Evolutionary conservation across 352 stramenopile genomes (phyloP).

Genomic region (Globisporangium nunn): DNA sequence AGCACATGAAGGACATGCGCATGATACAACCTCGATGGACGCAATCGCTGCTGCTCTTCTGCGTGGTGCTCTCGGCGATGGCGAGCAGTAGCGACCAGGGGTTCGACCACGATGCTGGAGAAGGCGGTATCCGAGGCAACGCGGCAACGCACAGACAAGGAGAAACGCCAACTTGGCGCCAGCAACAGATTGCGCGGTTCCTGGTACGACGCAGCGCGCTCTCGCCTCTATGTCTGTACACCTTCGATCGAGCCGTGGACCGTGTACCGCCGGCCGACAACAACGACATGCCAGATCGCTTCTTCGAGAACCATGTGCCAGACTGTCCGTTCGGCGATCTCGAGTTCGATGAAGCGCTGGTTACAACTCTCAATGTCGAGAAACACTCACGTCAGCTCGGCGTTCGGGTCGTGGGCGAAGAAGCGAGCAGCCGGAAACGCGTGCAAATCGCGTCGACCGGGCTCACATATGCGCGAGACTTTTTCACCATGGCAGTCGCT

Average conservation of each 20-base stretch:
- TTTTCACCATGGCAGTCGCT: conserved; percentile 32
- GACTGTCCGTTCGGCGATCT: conserved; percentile 61
- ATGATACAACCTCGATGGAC: too few relatives aligned
- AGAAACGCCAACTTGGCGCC: not conserved
- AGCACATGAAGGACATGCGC: too few relatives aligned
- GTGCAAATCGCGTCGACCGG: conserved; percentile 49
- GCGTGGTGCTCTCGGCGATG: too few relatives aligned
- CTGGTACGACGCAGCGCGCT: conserved; percentile 7
- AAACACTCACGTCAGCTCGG: conserved; percentile 33
- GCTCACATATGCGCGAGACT: conserved; percentile 38
- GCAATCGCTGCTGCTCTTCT: too few relatives aligned
- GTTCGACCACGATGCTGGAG: too few relatives aligned
- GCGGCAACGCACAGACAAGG: not conserved
- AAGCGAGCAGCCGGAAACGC: conserved; percentile 20
- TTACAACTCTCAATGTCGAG: conserved; percentile 29
- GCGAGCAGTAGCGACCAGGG: too few relatives aligned
- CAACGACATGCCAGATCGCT: not conserved
- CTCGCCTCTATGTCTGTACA: conserved; percentile 31
- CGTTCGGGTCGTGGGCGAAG: conserved; percentile 22
- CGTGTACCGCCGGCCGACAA: not conserved
- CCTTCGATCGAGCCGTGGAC: conserved; percentile 21
- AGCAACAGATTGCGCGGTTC: conserved; percentile 16
- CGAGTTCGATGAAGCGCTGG: conserved; percentile 36
- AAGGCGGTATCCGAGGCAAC: too few relatives aligned
- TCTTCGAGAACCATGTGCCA: conserved; percentile 20